Evolutionary conservation across 345 rosid genomes (phyloP), one percentile per base, ranked within the genome.

Genomic region (Eucalyptus virginea): DNA sequence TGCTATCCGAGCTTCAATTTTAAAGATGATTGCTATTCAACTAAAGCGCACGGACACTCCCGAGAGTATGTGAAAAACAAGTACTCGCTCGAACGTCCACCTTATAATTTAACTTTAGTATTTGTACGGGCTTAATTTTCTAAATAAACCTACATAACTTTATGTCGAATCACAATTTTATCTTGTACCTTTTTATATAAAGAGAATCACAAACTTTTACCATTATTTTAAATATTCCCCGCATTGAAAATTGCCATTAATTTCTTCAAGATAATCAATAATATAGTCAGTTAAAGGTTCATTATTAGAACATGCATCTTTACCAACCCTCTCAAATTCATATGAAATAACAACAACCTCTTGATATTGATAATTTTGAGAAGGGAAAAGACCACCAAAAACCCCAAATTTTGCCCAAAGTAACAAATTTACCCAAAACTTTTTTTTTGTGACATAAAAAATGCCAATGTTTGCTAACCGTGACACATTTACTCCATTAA

Each of bases 401-500:
- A 47, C 2, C 4, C 14, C 5, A 47, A 47, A 47, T 0, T 47
- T 11, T 47, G 1, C 14, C 49, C 0, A 47, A 47, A 47, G 5
- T 47, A 14, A 47, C 0, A 47, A 47, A 47, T 47, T 47, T 47
- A 47, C 14, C 5, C 13, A 0, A 11, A 47, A 47, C 2, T 47
- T 4, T 47, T 47, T 47, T 47, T 47, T 47, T 1, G 45, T 47
- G 13, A 47, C 0, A 47, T 0, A 0, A 47, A 47, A 47, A 47
- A 47, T 1, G 5, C 2, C 0, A 5, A 47, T 11, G 0, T 47
- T 47, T 47, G 49, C 5, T 47, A 47, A 47, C 5, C 1, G 5
- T 47, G 49, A 47, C 13, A 47, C 1, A 47, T 11, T 3, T 11
- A 47, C 5, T 13, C 49, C 0, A 47, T 47, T 47, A 11, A 47